A percentile compares a stretch with the other conserved stretches of the same genome.
These are phyloP conservation scores for Ceraceosorus guamensis DNA, from an alignment of 1,284 basidiomycete genomes.

Conservation along the genomic window DNA sequence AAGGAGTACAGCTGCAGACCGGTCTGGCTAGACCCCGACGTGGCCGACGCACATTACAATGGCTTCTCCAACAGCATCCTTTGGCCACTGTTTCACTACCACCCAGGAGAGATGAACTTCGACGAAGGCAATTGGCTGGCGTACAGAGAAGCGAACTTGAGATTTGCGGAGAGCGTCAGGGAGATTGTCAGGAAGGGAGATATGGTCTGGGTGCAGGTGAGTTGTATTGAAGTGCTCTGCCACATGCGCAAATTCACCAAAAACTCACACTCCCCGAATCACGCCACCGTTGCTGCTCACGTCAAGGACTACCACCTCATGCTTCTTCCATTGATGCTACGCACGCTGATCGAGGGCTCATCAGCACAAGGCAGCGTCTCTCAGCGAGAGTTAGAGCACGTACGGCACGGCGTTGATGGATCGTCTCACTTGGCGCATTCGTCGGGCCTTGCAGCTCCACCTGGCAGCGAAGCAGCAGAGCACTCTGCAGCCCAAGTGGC, in stretches of 20 bases:
- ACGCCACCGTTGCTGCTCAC: background rate
- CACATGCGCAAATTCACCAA: background rate
- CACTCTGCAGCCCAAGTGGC: background rate
- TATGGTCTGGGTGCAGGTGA: constrained; percentile 79
- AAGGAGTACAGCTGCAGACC: constrained; percentile 95
- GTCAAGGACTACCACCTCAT: constrained; percentile 58
- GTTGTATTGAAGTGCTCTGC: constrained; percentile 4
- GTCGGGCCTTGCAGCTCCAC: constrained; percentile 31
- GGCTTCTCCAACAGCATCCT: constrained; percentile 98
- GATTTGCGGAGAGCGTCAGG: constrained; percentile 82
- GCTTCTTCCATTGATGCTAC: constrained; percentile 90
- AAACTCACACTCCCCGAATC: too few relatives aligned
- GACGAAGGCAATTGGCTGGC: constrained; percentile 97
- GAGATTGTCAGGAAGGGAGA: constrained; percentile 65
- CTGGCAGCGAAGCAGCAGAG: background rate
- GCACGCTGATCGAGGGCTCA: constrained; percentile 67
- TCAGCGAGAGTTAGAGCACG: constrained; percentile 39
- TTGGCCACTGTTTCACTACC: constrained; percentile 99
- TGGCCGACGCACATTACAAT: constrained; percentile 97
- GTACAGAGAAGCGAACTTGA: constrained; percentile 91
- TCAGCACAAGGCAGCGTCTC: constrained; percentile 50
- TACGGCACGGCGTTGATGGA: constrained; percentile 37
- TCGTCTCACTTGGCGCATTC: constrained; percentile 31
- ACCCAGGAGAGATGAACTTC: constrained; percentile 76
- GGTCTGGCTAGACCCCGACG: constrained; percentile 92